Base-by-base conservation (phyloP, 352 stramenopile genomes). In the Globisporangium nagaii region DNA sequence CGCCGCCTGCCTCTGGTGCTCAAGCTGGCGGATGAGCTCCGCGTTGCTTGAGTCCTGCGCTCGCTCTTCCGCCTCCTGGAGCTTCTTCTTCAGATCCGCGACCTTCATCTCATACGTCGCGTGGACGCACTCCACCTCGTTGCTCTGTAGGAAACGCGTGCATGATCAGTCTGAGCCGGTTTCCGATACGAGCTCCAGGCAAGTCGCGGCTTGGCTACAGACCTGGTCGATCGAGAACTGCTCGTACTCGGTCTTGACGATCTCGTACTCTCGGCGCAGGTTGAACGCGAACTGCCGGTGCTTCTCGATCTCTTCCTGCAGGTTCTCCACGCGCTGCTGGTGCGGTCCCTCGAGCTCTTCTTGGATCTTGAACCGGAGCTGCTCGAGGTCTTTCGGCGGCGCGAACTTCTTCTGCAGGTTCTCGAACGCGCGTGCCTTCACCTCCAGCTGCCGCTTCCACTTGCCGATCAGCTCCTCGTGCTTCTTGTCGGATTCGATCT, bases 181-280 rank as follows among this genome's bases (percentile, higher is more conserved):
- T n/a, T n/a, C n/a, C n/a, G n/a, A n/a, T n/a, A n/a, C n/a, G n/a
- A n/a, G n/a, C n/a, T n/a, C n/a, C n/a, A n/a, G n/a, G n/a, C n/a
- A n/a, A n/a, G n/a, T n/a, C n/a, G n/a, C n/a, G n/a, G n/a, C n/a
- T 22, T 55, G 27, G 13, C 7, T 5, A 27, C 60, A 11, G 20
- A 83, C 76, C 59, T 93, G 82, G 42, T 92, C 76, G 25, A 88
- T 71, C 0, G 79, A 72, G 55, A 77, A 90, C 66, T 93, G 80
- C 46, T 93, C 84, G 70, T 90, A 91, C 68, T 93, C 84, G 28
- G 83, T 84, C 63, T 93, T 92, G 20, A 95, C 48, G 7, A 88
- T 61, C 53, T 95, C 85, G 56, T 76, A 85, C 45, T 92, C 85
- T 20, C 81, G 71, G 15, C 79, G 85, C 43, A 86, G 58, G 3